Base-by-base conservation (phyloP, 768 basidiomycete genomes). In the Chalciporus sphaerocephalus region DNA sequence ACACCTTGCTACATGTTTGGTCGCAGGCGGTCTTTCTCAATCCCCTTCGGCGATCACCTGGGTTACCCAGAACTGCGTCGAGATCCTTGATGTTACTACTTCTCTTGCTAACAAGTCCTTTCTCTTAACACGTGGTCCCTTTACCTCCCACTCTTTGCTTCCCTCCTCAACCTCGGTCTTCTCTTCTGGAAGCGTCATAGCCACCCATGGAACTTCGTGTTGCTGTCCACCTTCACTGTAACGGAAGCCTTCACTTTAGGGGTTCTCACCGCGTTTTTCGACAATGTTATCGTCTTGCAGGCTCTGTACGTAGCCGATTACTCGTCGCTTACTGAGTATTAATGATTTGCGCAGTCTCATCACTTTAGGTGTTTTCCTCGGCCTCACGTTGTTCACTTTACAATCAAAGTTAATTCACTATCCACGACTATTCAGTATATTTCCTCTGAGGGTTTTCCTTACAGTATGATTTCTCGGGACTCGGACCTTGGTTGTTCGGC, bases 181-280 rank as follows among this genome's bases (percentile, higher is more conserved):
- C 76, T 93, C 5, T 95, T 81, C 72, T 94, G 87, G 87, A 94
- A 96, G 68, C 83, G 94, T 46, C 93, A 95, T 66, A 81, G 79
- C 61, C 82, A 90, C 63, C 95, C 95, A 18, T 71, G 80, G 64
- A 99, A 99, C 67, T 73, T 95, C 48, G 74, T 91, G 37, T 72
- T 97, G 22, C 74, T 99, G 28, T 80, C 84, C 16, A 74, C 85
- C 2, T 99, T 98, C 69, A 99, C 96, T 8, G 59, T 88, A 18
- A 74, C 95, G 73, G 96, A 99, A 67, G 86, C 91, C 5, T 83
- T 91, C 62, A 85, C 92, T 10, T 73, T 99, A 38, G 96, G 96
- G n/a, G 71, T 90, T 7, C 80, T 85, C 24, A 77, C 88, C 20
- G 87, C 85, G 0, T 90, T 84, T 67, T 83, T 78, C 59, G 78